These are phyloP conservation scores for Poronia punctata DNA, from an alignment of 495 filamentous ascomycete species.

Conservation along the genomic window DNA sequence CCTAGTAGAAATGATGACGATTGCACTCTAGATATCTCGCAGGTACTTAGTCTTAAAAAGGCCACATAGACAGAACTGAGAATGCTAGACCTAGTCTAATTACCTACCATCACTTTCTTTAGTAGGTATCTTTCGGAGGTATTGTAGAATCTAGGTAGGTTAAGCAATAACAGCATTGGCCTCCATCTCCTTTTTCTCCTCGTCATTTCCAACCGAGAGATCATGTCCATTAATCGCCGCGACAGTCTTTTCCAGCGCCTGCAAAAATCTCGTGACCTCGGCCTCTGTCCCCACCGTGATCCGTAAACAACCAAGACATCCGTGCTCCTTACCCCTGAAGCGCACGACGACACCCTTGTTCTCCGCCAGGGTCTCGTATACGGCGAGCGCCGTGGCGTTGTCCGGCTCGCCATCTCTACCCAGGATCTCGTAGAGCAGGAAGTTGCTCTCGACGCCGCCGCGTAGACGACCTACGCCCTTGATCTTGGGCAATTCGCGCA, in stretches of 20 bases:
- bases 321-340: conserved; percentile 86
- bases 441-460: conserved; percentile 79
- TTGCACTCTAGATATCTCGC: too few species aligned
- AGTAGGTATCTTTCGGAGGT: too few species aligned
- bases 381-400: conserved; percentile 66
- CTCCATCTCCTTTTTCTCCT: conserved; percentile 26
- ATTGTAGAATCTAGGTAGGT: too few species aligned
- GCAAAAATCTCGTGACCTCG: conserved; percentile 73
- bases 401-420: conserved; percentile 64
- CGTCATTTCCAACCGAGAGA: conserved; percentile 11
- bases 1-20: too few species aligned
- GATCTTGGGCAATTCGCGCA: conserved; percentile 66
- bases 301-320: conserved; percentile 79
- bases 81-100: too few species aligned
- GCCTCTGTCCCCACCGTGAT: conserved; percentile 88
- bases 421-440: conserved; percentile 82
- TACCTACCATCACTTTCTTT: too few species aligned
- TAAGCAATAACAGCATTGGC: conserved; percentile 31
- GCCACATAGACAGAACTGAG: too few species aligned
- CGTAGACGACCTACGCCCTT: conserved; percentile 72
- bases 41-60: too few species aligned
- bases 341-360: conserved; percentile 83
- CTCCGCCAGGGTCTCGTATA: conserved; percentile 83
- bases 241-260: conserved; percentile 57
- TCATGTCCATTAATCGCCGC: conserved; percentile 38